These are phyloP conservation scores for Trichoderma lentiforme DNA, from an alignment of 2,329 filamentous ascomycete species.

Conservation along the genomic window DNA sequence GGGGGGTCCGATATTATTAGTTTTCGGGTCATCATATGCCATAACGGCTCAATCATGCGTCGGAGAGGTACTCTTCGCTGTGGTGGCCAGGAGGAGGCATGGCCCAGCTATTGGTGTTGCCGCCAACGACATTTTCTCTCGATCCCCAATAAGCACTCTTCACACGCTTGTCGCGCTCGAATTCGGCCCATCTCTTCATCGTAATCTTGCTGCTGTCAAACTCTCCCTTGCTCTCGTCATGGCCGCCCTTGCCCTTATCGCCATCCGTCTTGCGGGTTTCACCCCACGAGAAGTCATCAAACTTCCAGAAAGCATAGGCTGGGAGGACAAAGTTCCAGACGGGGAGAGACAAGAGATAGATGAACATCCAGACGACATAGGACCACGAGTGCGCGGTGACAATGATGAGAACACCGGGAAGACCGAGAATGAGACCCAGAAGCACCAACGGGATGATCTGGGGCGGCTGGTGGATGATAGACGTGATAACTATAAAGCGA, in stretches of 20 bases:
- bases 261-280: constrained; percentile 94
- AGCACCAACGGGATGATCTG: constrained; percentile 90
- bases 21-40: not conserved
- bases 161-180: constrained; percentile 65
- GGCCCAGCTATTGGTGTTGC: constrained; percentile 42
- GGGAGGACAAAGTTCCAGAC: constrained; percentile 98
- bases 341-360: constrained; percentile 88
- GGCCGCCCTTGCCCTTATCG: constrained; percentile 82
- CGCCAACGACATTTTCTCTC: constrained; percentile 48
- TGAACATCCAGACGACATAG: constrained; percentile 95
- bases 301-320: constrained; percentile 97
- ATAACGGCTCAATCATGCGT: constrained; percentile 37
- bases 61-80: constrained; percentile 55
- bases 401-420: constrained; percentile 87
- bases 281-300: constrained; percentile 99
- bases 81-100: constrained; percentile 44
- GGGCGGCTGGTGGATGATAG: constrained; percentile 71
- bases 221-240: constrained; percentile 86
- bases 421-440: constrained; percentile 83
- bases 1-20: not conserved
- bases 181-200: constrained; percentile 98
- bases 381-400: constrained; percentile 89
- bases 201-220: constrained; percentile 99
- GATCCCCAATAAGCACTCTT: constrained; percentile 51
- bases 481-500: constrained; percentile 65